These are phyloP conservation scores for Azolla pinnata DNA, from an alignment of 75 land plant genomes.

Conservation along the genomic window DNA sequence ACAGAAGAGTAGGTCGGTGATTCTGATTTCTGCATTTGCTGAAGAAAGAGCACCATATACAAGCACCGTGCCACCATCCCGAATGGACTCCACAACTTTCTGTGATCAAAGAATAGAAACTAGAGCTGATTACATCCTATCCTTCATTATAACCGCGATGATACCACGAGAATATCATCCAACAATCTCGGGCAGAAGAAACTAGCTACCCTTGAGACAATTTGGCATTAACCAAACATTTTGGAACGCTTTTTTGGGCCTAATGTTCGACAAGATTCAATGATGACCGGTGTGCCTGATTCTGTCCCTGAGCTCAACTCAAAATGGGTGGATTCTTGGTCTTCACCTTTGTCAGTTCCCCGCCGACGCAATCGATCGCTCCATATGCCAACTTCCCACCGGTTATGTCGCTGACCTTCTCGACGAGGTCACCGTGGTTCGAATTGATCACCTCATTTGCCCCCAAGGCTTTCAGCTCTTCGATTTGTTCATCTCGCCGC, in stretches of 20 bases:
- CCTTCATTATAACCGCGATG: too few relatives aligned
- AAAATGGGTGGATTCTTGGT: too few relatives aligned
- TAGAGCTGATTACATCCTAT: too few relatives aligned
- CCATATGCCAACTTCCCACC: conserved; percentile 16
- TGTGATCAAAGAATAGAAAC: conserved; percentile 1
- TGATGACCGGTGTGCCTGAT: too few relatives aligned
- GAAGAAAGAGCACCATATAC: conserved; percentile 5
- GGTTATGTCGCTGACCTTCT: conserved; percentile 18
- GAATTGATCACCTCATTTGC: conserved; percentile 33
- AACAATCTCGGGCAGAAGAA: too few relatives aligned
- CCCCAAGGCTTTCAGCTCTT: conserved; percentile 23
- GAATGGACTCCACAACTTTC: conserved; percentile 6
- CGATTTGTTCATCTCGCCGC: conserved; percentile 26
- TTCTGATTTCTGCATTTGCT: not conserved
- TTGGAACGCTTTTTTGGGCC: too few relatives aligned
- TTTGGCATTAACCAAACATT: too few relatives aligned
- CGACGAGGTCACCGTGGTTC: conserved; percentile 10
- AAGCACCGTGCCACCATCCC: conserved; percentile 10
- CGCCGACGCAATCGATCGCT: conserved; percentile 14
- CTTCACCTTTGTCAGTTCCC: conserved; percentile 15
- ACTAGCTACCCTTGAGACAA: too few relatives aligned
- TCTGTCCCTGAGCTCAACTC: too few relatives aligned
- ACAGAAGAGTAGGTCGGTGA: conserved; percentile 9
- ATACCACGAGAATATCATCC: too few relatives aligned
- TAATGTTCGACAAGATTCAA: too few relatives aligned